Conservation (phyloP, 768 basidiomycete species). For the Gloeostereum incarnatum region DNA sequence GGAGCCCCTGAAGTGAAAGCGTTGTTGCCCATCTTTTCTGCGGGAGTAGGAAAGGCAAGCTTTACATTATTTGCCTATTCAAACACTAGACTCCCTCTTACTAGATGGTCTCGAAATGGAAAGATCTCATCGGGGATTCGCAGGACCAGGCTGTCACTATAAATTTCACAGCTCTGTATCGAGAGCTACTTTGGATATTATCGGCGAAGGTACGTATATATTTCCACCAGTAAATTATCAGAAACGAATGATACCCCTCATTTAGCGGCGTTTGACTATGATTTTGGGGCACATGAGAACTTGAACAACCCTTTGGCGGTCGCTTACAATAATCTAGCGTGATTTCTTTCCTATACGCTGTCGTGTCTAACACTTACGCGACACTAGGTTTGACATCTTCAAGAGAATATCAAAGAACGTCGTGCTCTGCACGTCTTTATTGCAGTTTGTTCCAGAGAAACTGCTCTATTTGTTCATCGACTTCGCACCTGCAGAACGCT, state of each 20-base stretch:
- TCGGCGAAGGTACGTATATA: conserved; percentile 33
- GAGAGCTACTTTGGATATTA: conserved; percentile 38
- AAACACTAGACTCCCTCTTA: neutral
- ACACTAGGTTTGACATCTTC: conserved; percentile 39
- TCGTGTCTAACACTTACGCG: conserved; percentile 26
- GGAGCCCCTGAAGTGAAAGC: conserved; percentile 16
- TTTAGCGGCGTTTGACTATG: conserved; percentile 45
- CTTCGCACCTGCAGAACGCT: conserved; percentile 32
- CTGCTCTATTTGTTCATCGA: conserved; percentile 33
- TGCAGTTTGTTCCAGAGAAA: conserved; percentile 23
- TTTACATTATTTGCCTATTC: too few species aligned
- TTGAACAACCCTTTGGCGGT: conserved; percentile 42
- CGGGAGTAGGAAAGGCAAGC: conserved; percentile 14
- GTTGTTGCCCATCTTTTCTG: conserved; percentile 18
- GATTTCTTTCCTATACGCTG: too few species aligned
- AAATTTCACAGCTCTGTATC: conserved; percentile 25
- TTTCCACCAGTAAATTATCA: neutral
- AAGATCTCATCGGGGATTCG: conserved; percentile 17
- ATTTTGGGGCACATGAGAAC: conserved; percentile 43
- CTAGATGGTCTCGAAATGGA: conserved; percentile 19
- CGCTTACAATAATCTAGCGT: conserved; percentile 38
- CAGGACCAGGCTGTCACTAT: too few species aligned
- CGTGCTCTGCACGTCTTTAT: conserved; percentile 38
- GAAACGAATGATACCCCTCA: neutral
- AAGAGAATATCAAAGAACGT: conserved; percentile 24